These are phyloP conservation scores for Wickerhamomyces sp. DNA, from an alignment of 1,139 yeast genomes.

Conservation along the genomic window DNA sequence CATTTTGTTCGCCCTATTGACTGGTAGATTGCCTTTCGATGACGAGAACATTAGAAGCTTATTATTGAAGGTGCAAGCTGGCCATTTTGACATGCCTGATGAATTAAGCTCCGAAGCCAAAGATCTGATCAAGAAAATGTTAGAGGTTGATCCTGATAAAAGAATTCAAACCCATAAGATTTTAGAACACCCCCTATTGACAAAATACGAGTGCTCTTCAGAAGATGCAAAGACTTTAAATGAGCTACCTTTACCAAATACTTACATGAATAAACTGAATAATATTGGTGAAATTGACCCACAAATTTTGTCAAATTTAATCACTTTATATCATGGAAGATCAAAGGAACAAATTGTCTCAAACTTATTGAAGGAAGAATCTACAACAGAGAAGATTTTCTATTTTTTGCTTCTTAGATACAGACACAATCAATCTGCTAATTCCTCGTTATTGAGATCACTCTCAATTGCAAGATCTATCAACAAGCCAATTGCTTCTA, in stretches of 20 bases:
- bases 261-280: conserved; percentile 49
- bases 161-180: conserved; percentile 78
- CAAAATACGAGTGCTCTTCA: conserved; percentile 45
- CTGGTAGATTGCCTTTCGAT: conserved; percentile 80
- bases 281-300: conserved; percentile 49
- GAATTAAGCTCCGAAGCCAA: conserved; percentile 59
- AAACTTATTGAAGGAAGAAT: conserved; percentile 51
- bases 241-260: conserved; percentile 60
- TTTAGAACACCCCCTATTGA: conserved; percentile 68
- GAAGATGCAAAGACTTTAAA: conserved; percentile 38
- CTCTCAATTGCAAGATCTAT: conserved; percentile 26
- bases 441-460: conserved; percentile 23
- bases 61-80: conserved; percentile 69
- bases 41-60: conserved; percentile 73
- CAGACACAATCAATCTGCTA: conserved; percentile 31
- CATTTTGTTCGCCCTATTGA: conserved; percentile 67
- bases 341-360: conserved; percentile 50
- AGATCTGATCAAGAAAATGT: conserved; percentile 67
- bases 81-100: conserved; percentile 69
- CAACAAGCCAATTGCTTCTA: conserved; percentile 10
- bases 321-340: conserved; percentile 73
- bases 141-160: conserved; percentile 71
- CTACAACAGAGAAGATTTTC: conserved; percentile 71
- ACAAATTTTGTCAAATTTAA: conserved; percentile 61
- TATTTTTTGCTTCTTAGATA: conserved; percentile 53